Evolutionary conservation across 129 eudicot species (phyloP).

Genomic region (Cynara cardunculus): DNA sequence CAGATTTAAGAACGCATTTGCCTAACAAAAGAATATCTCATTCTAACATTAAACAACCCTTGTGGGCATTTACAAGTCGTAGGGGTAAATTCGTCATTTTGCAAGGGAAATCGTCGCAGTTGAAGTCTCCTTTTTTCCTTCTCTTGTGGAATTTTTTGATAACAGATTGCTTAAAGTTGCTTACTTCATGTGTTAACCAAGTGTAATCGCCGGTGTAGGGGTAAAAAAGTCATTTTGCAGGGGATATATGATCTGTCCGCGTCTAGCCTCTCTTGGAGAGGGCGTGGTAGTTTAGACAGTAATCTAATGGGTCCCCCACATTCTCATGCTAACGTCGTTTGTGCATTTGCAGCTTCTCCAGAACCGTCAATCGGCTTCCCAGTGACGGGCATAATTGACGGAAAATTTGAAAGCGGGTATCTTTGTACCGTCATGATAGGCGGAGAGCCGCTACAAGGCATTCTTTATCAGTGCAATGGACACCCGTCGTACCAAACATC

Average conservation of each 20-base stretch:
- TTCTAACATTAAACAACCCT: neutral
- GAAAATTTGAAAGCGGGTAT: constrained; percentile 92
- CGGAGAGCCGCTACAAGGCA: constrained; percentile 71
- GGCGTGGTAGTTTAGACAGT: no score
- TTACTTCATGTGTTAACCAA: neutral
- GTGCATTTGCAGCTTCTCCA: constrained; percentile 22
- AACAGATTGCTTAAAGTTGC: neutral
- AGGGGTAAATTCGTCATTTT: constrained; percentile 2
- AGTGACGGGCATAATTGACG: constrained; percentile 70
- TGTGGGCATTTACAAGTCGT: neutral
- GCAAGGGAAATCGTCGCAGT: neutral
- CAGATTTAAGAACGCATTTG: neutral
- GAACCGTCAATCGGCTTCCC: constrained; percentile 43
- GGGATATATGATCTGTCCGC: neutral
- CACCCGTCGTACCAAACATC: constrained; percentile 23
- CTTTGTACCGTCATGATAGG: constrained; percentile 75
- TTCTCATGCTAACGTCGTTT: neutral
- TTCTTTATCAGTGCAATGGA: constrained; percentile 61
- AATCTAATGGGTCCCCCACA: neutral
- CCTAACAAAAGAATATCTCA: neutral
- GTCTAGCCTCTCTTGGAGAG: no score
- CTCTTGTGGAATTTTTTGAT: neutral
- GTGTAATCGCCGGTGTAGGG: neutral
- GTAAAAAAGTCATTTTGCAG: neutral
- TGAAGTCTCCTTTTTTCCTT: neutral